phyloP scores from a whole-genome alignment of 345 rosid species.

The Salix purpurea region DNA sequence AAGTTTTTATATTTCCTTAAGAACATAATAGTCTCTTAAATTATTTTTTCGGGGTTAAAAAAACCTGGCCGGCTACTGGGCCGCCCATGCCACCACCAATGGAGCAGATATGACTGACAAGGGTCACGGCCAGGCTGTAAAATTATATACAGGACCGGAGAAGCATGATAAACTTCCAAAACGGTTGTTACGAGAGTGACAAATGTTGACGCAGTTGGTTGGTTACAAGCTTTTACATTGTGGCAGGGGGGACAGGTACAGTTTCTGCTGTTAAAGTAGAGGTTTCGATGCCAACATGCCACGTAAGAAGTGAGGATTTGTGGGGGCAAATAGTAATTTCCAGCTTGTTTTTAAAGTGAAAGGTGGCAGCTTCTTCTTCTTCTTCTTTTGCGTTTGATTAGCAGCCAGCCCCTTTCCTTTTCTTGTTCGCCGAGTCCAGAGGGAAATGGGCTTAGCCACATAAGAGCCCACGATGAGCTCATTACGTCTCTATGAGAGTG shows the following conservation, averaged over 20 bases:
- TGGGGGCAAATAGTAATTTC: slow-evolving; percentile 2
- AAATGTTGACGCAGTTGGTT: background rate
- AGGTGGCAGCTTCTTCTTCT: background rate
- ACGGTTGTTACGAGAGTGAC: slow-evolving; percentile 2
- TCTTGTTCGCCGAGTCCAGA: background rate
- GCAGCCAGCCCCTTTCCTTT: background rate
- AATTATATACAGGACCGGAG: background rate
- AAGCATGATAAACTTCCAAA: background rate
- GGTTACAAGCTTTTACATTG: background rate
- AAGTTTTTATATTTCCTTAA: too few relatives aligned
- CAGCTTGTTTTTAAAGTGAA: background rate
- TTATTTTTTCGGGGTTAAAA: too few relatives aligned
- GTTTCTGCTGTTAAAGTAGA: slow-evolving; percentile 21
- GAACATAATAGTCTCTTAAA: too few relatives aligned
- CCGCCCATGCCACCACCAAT: too few relatives aligned
- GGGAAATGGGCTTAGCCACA: background rate
- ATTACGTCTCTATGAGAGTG: background rate
- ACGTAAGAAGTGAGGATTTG: background rate
- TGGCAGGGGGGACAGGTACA: slow-evolving; percentile 13
- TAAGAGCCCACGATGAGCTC: too few relatives aligned
- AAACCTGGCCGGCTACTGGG: too few relatives aligned
- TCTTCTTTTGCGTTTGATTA: background rate
- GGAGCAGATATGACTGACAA: too few relatives aligned
- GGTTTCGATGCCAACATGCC: slow-evolving; percentile 2
- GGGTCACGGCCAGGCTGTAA: too few relatives aligned